Percentiles rank a stretch among this genome's conserved stretches.
These are phyloP conservation scores for Populus ilicifolia DNA, from an alignment of 345 rosid genomes.

Conservation along the genomic window DNA sequence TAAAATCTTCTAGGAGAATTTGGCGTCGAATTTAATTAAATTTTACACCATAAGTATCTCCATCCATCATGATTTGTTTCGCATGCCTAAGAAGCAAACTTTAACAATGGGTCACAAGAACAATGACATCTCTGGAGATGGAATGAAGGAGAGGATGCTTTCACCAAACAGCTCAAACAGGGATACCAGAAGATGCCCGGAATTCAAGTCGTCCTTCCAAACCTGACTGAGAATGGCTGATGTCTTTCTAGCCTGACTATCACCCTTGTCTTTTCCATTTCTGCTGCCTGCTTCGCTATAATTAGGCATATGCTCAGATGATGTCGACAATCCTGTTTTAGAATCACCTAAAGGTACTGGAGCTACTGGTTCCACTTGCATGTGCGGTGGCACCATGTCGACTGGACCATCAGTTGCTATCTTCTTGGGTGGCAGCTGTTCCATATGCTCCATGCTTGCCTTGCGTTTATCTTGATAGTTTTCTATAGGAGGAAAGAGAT, in stretches of 20 bases:
- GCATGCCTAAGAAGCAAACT: not conserved
- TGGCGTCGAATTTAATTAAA: too few species aligned
- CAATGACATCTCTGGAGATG: conserved; percentile 69
- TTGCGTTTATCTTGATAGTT: conserved; percentile 52
- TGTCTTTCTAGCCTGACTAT: conserved; percentile 28
- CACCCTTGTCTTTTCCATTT: conserved; percentile 25
- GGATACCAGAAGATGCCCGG: conserved; percentile 58
- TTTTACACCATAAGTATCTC: not conserved
- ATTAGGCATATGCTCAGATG: conserved; percentile 34
- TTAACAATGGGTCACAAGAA: conserved; percentile 41
- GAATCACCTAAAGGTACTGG: conserved; percentile 36
- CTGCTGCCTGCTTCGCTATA: conserved; percentile 24
- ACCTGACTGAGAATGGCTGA: conserved; percentile 54
- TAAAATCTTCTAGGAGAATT: too few species aligned
- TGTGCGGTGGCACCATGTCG: conserved; percentile 26
- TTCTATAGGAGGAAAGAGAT: not conserved
- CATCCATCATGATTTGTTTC: not conserved
- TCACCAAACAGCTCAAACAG: conserved; percentile 73
- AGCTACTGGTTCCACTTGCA: conserved; percentile 36
- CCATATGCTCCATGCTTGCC: conserved; percentile 39
- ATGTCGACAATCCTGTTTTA: conserved; percentile 31
- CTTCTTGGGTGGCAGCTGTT: conserved; percentile 50
- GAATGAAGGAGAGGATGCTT: conserved; percentile 62
- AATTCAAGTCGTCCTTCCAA: conserved; percentile 77
- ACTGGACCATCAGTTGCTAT: conserved; percentile 49